Conservation (phyloP, 306 rosid genomes). For the Ormosia semicastrata region DNA sequence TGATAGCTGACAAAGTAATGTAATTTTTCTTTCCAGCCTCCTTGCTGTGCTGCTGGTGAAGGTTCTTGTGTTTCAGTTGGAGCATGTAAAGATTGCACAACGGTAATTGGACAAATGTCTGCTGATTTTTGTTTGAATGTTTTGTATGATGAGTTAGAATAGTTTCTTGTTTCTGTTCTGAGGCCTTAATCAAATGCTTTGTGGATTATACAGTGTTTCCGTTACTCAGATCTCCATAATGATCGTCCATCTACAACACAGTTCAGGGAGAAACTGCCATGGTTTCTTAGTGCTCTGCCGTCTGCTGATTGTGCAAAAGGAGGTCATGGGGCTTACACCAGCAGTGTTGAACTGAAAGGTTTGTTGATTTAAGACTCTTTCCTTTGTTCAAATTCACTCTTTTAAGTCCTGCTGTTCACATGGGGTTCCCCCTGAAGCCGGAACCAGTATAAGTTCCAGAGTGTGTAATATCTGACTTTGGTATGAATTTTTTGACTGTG, state of each 20-base stretch:
- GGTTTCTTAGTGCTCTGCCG: conserved; percentile 94
- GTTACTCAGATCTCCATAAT: conserved; percentile 63
- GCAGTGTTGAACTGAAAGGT: conserved; percentile 93
- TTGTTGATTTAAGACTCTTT: conserved; percentile 29
- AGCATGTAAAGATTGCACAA: conserved; percentile 90
- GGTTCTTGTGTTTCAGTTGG: conserved; percentile 68
- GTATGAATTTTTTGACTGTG: conserved; percentile 17
- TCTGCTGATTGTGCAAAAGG: conserved; percentile 99
- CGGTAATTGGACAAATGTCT: conserved; percentile 54
- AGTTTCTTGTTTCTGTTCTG: conserved; percentile 20
- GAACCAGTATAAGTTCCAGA: conserved; percentile 11
- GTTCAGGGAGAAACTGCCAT: conserved; percentile 87
- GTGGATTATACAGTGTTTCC: conserved; percentile 75
- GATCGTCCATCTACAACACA: conserved; percentile 85
- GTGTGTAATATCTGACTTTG: background rate
- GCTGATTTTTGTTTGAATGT: background rate
- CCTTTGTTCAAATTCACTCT: conserved; percentile 9
- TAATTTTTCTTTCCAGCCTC: conserved; percentile 60
- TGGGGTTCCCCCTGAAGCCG: background rate
- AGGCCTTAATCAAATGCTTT: conserved; percentile 27
- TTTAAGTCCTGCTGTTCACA: background rate
- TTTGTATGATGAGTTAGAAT: background rate
- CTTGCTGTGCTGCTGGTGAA: conserved; percentile 76
- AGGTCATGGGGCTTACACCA: conserved; percentile 98
- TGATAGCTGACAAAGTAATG: conserved; percentile 33